Evolutionary conservation across 2,329 filamentous ascomycete species (phyloP).

Genomic region (Neopestalotiopsis rosae): DNA sequence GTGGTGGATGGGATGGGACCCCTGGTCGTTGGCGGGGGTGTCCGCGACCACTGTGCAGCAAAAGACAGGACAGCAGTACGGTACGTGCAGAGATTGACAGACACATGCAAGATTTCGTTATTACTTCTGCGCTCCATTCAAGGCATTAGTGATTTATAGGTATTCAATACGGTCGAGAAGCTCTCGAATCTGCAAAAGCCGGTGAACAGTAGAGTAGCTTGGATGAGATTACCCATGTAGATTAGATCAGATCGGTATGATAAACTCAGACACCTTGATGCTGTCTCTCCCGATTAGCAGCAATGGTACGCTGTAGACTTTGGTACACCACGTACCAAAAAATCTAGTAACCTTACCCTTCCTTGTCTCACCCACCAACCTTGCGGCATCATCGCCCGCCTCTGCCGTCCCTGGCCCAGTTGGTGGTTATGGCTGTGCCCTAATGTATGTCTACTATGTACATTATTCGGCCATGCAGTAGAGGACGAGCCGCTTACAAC

Average conservation of each 20-base stretch:
- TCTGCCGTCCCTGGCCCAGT: background rate
- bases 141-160: too few species aligned
- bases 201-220: too few species aligned
- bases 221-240: too few species aligned
- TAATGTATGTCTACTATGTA: background rate
- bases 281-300: background rate
- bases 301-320: background rate
- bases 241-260: background rate
- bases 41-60: background rate
- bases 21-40: background rate
- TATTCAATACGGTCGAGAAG: too few species aligned
- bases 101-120: too few species aligned
- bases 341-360: background rate
- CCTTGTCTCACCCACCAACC: background rate
- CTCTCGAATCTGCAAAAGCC: too few species aligned
- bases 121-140: too few species aligned
- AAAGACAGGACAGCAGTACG: background rate
- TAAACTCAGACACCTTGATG: background rate
- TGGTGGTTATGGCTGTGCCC: background rate
- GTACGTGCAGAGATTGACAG: too few species aligned
- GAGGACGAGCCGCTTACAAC: background rate
- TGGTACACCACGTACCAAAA: background rate
- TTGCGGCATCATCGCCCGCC: background rate
- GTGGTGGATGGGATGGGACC: background rate
- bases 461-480: slow-evolving; percentile 1